phyloP scores from a whole-genome alignment of 2,329 filamentous ascomycete genomes.

The Cyphellophora europaea region DNA sequence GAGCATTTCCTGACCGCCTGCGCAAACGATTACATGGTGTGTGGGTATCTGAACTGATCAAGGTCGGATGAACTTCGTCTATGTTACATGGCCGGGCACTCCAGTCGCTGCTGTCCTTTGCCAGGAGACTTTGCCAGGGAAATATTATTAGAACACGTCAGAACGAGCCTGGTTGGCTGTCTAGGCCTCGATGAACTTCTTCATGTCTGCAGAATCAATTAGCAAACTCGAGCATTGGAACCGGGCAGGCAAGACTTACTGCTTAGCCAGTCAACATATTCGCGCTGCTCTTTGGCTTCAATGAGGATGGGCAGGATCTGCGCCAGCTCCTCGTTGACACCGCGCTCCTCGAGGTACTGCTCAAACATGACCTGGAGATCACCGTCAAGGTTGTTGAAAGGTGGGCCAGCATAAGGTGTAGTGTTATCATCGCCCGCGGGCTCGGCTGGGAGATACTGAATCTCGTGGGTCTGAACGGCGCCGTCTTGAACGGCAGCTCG shows the following conservation, averaged over 20 bases:
- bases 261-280: constrained; percentile 85
- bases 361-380: constrained; percentile 89
- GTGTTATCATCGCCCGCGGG: constrained; percentile 43
- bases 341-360: constrained; percentile 88
- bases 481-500: constrained; percentile 82
- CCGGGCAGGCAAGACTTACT: constrained; percentile 41
- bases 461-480: constrained; percentile 49
- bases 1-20: too few species aligned
- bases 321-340: constrained; percentile 76
- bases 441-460: constrained; percentile 75
- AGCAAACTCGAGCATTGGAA: constrained; percentile 2
- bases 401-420: constrained; percentile 77
- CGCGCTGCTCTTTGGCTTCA: constrained; percentile 95
- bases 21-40: too few species aligned
- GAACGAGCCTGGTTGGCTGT: too few species aligned
- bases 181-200: constrained; percentile 72
- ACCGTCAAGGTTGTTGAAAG: constrained; percentile 90
- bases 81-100: too few species aligned
- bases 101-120: too few species aligned
- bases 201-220: constrained; percentile 50
- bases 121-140: too few species aligned
- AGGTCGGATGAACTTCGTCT: too few species aligned
- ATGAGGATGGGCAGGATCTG: constrained; percentile 94
- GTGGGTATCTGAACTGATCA: too few species aligned
- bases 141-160: too few species aligned